Evolutionary conservation across 495 filamentous ascomycete genomes (phyloP).

Genomic region (Cairneyella variabilis): DNA sequence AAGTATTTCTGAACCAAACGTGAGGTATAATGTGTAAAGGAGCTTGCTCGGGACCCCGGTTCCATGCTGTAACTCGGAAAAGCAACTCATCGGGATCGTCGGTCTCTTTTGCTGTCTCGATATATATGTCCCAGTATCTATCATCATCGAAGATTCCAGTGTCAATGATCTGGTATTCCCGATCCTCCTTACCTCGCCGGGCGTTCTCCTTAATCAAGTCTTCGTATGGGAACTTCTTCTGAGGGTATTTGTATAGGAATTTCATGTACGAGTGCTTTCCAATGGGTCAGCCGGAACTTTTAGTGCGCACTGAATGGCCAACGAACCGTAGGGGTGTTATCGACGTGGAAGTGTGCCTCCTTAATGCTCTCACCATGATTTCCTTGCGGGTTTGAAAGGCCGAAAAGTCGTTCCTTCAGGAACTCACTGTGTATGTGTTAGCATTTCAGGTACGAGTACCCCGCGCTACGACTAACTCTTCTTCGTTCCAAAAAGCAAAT

Average conservation of each 20-base stretch:
- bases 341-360: slow-evolving; percentile 91
- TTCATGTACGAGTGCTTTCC: slow-evolving; percentile 96
- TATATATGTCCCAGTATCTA: slow-evolving; percentile 94
- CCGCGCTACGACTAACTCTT: slow-evolving; percentile 62
- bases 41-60: slow-evolving; percentile 84
- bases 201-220: slow-evolving; percentile 81
- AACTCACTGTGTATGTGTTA: slow-evolving; percentile 57
- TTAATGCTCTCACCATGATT: slow-evolving; percentile 97
- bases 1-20: slow-evolving; percentile 96
- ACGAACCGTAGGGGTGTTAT: slow-evolving; percentile 75
- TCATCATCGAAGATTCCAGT: slow-evolving; percentile 90
- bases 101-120: slow-evolving; percentile 90
- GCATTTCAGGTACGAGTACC: slow-evolving; percentile 6
- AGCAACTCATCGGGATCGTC: slow-evolving; percentile 86
- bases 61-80: slow-evolving; percentile 95
- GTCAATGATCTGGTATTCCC: slow-evolving; percentile 88
- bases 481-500: slow-evolving; percentile 96
- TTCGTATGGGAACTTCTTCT: slow-evolving; percentile 86
- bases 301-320: background rate
- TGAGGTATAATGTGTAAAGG: slow-evolving; percentile 92
- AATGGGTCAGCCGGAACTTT: slow-evolving; percentile 7
- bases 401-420: slow-evolving; percentile 91
- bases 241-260: slow-evolving; percentile 94
- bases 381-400: slow-evolving; percentile 90
- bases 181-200: slow-evolving; percentile 64